Evolutionary conservation across 2,329 filamentous ascomycete species (phyloP).

Genomic region (Trichoderma sp.): DNA sequence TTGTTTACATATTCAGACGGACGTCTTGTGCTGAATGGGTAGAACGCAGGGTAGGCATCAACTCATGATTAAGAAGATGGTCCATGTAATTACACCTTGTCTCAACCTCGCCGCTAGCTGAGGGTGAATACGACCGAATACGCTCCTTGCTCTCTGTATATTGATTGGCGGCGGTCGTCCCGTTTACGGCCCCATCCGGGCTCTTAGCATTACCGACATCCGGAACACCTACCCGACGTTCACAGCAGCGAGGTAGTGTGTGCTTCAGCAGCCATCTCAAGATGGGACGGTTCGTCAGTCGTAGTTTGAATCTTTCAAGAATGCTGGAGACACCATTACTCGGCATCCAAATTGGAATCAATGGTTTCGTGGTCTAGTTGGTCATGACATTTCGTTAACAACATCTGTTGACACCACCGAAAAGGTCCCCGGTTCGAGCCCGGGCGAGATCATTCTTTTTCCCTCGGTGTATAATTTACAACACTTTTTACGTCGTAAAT

Average conservation of each 20-base stretch:
- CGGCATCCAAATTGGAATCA: background rate
- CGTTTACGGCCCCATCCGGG: constrained; percentile 1
- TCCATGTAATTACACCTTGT: background rate
- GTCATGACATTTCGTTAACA: constrained; percentile 25
- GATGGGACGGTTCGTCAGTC: background rate
- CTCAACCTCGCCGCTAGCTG: background rate
- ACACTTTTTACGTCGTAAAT: background rate
- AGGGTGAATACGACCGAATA: background rate
- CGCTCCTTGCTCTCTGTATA: background rate
- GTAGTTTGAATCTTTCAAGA: background rate
- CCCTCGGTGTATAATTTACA: background rate
- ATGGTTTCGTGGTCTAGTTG: constrained; percentile 25
- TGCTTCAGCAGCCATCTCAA: background rate
- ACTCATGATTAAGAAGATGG: background rate
- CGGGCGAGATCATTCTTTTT: constrained; percentile 20
- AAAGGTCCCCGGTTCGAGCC: constrained; percentile 25
- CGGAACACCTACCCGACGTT: background rate
- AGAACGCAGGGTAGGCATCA: background rate
- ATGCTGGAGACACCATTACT: background rate
- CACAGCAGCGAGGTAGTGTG: background rate
- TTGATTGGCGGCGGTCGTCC: background rate
- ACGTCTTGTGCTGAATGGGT: background rate
- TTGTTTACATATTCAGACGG: background rate
- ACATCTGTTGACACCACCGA: constrained; percentile 24
- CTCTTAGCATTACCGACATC: background rate